These are phyloP conservation scores for Phlyctochytrium planicorne DNA, from an alignment of 192 early-diverging fungal genomes.

Conservation along the genomic window DNA sequence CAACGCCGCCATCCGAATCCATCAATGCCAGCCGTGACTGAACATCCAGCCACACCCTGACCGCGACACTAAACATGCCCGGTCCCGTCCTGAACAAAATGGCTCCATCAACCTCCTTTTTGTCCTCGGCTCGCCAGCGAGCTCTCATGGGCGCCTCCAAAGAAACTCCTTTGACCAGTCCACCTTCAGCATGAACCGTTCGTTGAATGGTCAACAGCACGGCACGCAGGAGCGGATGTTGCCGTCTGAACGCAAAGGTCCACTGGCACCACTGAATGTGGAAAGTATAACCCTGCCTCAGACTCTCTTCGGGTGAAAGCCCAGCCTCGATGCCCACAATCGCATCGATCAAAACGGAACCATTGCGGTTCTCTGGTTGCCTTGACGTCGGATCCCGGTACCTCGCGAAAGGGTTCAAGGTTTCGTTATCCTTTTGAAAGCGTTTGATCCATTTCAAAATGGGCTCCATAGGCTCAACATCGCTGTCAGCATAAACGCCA, in stretches of 20 bases:
- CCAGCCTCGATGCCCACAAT: not conserved
- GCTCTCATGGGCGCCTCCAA: not conserved
- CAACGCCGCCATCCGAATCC: not conserved
- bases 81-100: not conserved
- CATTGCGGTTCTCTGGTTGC: no score
- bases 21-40: not conserved
- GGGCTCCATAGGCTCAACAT: constrained; percentile 8
- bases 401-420: no score
- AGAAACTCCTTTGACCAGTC: no score
- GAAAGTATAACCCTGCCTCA: not conserved
- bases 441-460: not conserved
- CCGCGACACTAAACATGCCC: not conserved
- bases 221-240: not conserved
- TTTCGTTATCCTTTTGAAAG: no score
- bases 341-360: not conserved
- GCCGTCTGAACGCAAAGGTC: not conserved
- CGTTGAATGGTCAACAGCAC: no score
- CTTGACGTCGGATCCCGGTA: no score
- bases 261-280: not conserved
- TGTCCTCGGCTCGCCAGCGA: not conserved
- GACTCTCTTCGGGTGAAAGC: not conserved
- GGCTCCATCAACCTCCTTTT: not conserved
- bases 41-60: not conserved
- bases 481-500: constrained; percentile 38
- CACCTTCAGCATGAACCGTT: no score